Evolutionary conservation across 2,329 filamentous ascomycete genomes (phyloP), one percentile per base, ranked within the genome.

Genomic region (Fusarium aywerte): DNA sequence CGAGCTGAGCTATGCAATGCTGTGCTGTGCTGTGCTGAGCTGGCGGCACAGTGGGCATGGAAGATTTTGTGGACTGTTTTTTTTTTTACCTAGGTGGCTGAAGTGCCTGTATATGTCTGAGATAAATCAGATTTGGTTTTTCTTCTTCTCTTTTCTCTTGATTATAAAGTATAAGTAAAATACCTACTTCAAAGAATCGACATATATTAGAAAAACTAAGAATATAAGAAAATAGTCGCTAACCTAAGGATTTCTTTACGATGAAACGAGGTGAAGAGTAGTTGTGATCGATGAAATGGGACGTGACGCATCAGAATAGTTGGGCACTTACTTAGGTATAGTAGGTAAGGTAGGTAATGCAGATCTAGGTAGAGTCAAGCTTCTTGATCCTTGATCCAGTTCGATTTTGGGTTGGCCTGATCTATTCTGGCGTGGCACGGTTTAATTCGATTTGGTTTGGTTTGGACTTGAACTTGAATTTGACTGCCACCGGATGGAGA

Each of bases 241-340:
- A 54, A 57, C 31, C 48, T 48, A 54, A 25, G 40, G 47, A 27
- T 7, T 33, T 48, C 31, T 43, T 49, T 60, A 43, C 57, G 39
- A 56, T 40, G 56, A 55, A 47, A 35, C 48, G 49, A 64, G 52
- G 62, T 68, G 49, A 52, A 60, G 62, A 45, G 58, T 48, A 45
- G 29, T 29, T 18, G 27, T 13, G 9, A 43, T 20, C 51, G 53
- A 56, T 58, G 43, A 48, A 47, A 59, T 62, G 51, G 56, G 62
- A 63, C 58, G 67, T 70, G 70, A 72, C 69, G 65, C 69, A 71
- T 54, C 58, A 67, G 57, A 71, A 62, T 54, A 21, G 21, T 20
- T 36, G 27, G 16, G n/a, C n/a, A 42, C 12, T 29, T 21, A 20
- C 25, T 13, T 36, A 11, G 36, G 18, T 39, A 23, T 5, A 18